Evolutionary conservation across 768 basidiomycete genomes (phyloP).

Genomic region (Strobilomyces echinocephalus): DNA sequence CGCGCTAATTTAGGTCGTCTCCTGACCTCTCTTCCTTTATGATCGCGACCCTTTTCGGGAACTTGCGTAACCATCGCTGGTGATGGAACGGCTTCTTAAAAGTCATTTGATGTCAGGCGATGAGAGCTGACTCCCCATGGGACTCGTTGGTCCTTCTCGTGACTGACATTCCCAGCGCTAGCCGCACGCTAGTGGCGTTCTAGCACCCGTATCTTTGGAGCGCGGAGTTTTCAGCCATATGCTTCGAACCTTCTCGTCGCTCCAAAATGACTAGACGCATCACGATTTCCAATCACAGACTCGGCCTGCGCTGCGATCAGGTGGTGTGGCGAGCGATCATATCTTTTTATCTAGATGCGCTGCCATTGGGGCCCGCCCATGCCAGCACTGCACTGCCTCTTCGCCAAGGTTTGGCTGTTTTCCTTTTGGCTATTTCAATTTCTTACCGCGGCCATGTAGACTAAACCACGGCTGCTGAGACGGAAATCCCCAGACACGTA

Average conservation of each 20-base stretch:
- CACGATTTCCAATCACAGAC: background rate
- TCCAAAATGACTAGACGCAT: background rate
- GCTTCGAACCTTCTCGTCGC: background rate
- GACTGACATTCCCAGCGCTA: background rate
- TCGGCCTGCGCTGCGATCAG: conserved; percentile 1
- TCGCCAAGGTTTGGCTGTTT: background rate
- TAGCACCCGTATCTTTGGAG: background rate
- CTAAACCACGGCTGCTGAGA: conserved; percentile 10
- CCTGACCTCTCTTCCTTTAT: conserved; percentile 12
- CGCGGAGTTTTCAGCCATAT: background rate
- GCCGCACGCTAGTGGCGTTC: background rate
- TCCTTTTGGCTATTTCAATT: conserved; percentile 11
- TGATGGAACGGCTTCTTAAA: background rate
- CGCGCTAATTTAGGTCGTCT: background rate
- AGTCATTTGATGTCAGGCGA: background rate
- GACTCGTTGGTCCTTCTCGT: conserved; percentile 3
- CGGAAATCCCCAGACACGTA: conserved; percentile 24
- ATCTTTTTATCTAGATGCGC: conserved; percentile 10
- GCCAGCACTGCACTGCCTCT: conserved; percentile 9
- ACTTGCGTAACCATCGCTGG: background rate
- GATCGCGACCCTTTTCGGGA: conserved; percentile 6
- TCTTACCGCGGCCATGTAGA: conserved; percentile 6
- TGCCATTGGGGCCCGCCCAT: background rate
- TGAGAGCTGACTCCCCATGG: too few species aligned
- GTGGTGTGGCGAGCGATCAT: background rate